Base-by-base conservation (phyloP, 2,329 filamentous ascomycete species). In the Beauveria australis region DNA sequence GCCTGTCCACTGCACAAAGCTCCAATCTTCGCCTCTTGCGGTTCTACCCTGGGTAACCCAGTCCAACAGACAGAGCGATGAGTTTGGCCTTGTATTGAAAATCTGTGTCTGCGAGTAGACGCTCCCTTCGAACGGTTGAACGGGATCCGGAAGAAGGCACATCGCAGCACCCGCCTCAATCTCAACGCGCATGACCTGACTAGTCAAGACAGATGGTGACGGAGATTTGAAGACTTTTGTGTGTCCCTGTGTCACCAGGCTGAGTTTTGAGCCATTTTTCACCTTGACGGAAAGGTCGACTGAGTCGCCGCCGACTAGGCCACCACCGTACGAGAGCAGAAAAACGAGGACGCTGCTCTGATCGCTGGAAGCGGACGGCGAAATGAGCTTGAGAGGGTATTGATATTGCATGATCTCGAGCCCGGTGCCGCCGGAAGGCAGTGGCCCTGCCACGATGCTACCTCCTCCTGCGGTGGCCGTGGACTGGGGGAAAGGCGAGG, bases 191-290 rank as follows among this genome's bases (percentile, higher is more conserved):
- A 89, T 72, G 1, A 70, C 76, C 72, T 89, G 87, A 22, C 79
- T 78, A 1, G 86, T 88, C 51, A 82, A 71, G 14, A 83, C 73
- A 47, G 81, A 76, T 41, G 75, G 75, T 59, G 78, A 76, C 53
- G 83, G 73, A 1, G 91, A 89, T 71, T 94, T 96, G 82, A 96
- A 97, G 67, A 99, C 86, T 76, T 97, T 99, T 63, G 94, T 97
- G 74, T 92, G 91, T 57, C 93, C 93, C 77, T 87, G 85, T 0
- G 85, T 88, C 62, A 84, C 82, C 41, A 87, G 75, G 66, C 80
- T 85, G 59, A 97, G 82, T 63, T 85, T 87, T 5, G 91, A 87
- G 2, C 77, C 75, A 3, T 79, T 67, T 12, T 84, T 82, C 53
- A 96, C 78, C 10, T 81, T 80, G 63, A 96, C 82, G 22, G 79